Evolutionary conservation across 1,284 basidiomycete genomes (phyloP), one percentile per base, ranked within the genome.

Genomic region (Naganishia albida): DNA sequence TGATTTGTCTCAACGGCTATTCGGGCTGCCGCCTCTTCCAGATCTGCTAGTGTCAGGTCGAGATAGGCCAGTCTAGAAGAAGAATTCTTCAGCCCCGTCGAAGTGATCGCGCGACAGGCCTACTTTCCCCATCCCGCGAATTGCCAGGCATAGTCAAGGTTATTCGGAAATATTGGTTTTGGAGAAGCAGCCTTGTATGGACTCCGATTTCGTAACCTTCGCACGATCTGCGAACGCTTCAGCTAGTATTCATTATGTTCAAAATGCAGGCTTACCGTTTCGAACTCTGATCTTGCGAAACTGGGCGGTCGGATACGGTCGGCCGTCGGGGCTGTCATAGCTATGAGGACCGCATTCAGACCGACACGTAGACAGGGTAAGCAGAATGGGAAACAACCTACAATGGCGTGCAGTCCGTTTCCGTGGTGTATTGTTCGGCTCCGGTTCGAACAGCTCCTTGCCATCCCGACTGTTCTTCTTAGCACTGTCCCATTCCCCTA

Each of bases 51-150:
- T 2, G 50, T 39, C 40, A 65, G n/a, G 28, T 65, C 64, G 2
- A 65, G 42, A 23, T 65, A 65, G 2, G 49, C 30, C 50, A 65
- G 28, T 12, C 64, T 65, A 34, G 23, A 25, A 26, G 13, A 10
- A 3, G 16, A 39, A n/a, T 28, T 7, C n/a, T n/a, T 60, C 16
- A 44, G 50, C 40, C 2, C 8, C 23, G n/a, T 6, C 1, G 25
- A 3, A 34, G 16, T 13, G 7, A 20, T 18, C 20, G 26, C 13
- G 13, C 10, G 23, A n/a, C 13, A n/a, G 26, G 48, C 64, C 16
- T n/a, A 65, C 64, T 59, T 53, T 34, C 64, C 64, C 64, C 64
- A 65, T 6, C 64, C 64, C 3, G 64, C 64, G 30, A 65, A 65
- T 23, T 65, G 64, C 64, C 64, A 65, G 18, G 57, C 64, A 39